Evolutionary conservation across 208 protist species (phyloP).

Genomic region (Trichomonas tenax): DNA sequence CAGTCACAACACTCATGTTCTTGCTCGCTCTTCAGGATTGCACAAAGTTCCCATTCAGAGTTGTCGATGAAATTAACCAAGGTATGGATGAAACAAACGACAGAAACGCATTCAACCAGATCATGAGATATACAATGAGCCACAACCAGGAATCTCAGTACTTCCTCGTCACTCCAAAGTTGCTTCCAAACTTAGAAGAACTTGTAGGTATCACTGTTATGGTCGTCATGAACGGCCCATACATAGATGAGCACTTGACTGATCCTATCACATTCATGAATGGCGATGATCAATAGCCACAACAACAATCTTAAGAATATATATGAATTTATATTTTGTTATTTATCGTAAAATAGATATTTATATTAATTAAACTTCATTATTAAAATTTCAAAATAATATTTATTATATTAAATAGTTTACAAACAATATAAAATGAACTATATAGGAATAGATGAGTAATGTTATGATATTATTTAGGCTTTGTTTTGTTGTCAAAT

Average conservation of each 20-base stretch:
- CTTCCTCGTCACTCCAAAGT: conserved; percentile 50
- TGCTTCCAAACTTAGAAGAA: conserved; percentile 43
- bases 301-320: neutral
- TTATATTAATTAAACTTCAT: too few species aligned
- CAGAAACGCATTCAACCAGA: conserved; percentile 39
- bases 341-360: too few species aligned
- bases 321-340: too few species aligned
- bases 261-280: neutral
- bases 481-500: too few species aligned
- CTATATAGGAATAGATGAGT: too few species aligned
- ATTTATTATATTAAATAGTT: too few species aligned
- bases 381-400: too few species aligned
- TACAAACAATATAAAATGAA: too few species aligned
- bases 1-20: conserved; percentile 59
- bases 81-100: conserved; percentile 52
- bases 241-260: neutral
- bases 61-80: conserved; percentile 70
- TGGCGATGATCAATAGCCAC: neutral
- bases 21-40: conserved; percentile 56
- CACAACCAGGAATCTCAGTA: conserved; percentile 38
- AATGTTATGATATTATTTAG: too few species aligned
- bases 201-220: conserved; percentile 6
- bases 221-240: conserved; percentile 20
- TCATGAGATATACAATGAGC: conserved; percentile 23
- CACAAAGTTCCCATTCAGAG: conserved; percentile 55